phyloP scores from a whole-genome alignment of 306 rosid genomes.

The Adenanthera pavonina region DNA sequence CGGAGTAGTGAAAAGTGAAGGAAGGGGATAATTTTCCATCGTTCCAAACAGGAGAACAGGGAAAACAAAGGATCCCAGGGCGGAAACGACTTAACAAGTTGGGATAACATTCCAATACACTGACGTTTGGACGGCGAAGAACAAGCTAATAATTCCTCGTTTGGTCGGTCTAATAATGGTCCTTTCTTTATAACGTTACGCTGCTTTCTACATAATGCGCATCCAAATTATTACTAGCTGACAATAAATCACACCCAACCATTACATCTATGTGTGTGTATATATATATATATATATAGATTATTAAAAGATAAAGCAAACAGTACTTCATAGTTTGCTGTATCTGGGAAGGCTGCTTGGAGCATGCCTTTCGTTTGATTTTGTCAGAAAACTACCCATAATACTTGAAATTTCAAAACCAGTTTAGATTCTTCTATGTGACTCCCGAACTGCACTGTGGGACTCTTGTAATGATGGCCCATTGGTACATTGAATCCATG shows the following conservation, averaged over 20 bases:
- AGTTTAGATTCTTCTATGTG: neutral
- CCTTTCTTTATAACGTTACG: constrained; percentile 31
- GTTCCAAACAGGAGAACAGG: neutral
- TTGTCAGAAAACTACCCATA: neutral
- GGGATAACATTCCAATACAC: constrained; percentile 1
- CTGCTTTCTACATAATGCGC: constrained; percentile 24
- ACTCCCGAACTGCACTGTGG: neutral
- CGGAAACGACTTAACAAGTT: neutral
- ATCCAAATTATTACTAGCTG: constrained; percentile 35
- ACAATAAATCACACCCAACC: constrained; percentile 3
- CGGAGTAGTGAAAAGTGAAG: neutral
- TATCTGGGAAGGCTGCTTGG: neutral
- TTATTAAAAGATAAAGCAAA: neutral
- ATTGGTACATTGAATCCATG: constrained; percentile 10
- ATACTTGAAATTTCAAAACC: neutral
- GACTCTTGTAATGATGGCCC: constrained; percentile 1
- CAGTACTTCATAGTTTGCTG: neutral
- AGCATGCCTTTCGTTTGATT: neutral
- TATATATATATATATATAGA: no score
- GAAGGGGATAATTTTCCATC: neutral
- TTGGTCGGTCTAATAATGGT: constrained; percentile 55
- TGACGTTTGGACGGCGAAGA: constrained; percentile 52
- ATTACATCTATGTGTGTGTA: constrained; percentile 1
- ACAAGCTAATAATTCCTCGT: constrained; percentile 37
- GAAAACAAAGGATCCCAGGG: neutral